Percentiles rank a stretch among this genome's conserved stretches.
Conservation (phyloP, 208 protist species). For the Acanthamoeba culbertsoni region DNA sequence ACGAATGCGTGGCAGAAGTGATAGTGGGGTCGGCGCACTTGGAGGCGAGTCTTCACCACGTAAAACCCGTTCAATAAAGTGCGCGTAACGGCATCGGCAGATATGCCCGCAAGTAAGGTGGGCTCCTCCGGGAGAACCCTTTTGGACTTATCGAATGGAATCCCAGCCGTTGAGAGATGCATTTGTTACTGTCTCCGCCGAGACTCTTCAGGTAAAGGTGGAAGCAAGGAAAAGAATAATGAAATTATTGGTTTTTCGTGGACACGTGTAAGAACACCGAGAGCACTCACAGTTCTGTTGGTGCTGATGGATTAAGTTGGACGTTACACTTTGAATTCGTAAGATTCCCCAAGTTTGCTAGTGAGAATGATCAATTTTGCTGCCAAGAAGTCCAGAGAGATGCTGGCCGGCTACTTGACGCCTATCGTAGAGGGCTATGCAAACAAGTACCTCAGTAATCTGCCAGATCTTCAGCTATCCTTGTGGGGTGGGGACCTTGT, state of each 20-base stretch:
- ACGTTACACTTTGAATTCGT: not conserved
- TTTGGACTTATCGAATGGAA: not conserved
- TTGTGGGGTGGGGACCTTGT: conserved; percentile 38
- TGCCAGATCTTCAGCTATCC: conserved; percentile 49
- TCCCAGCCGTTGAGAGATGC: not conserved
- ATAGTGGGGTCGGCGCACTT: not conserved
- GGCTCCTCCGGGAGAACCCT: not conserved
- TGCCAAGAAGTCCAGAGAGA: not conserved
- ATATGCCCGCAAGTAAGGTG: not conserved
- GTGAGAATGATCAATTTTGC: not conserved
- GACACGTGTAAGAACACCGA: too few relatives aligned
- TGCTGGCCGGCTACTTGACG: conserved; percentile 46
- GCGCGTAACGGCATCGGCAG: not conserved
- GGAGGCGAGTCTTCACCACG: not conserved
- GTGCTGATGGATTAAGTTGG: too few relatives aligned
- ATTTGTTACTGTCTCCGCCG: not conserved
- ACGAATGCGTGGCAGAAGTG: conserved; percentile 3
- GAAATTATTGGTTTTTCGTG: too few relatives aligned
- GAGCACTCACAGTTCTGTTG: too few relatives aligned
- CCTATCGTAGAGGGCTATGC: conserved; percentile 43
- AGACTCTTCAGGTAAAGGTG: not conserved
- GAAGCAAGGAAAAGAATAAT: not conserved
- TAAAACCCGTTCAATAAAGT: conserved; percentile 31
- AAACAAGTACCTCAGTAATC: conserved; percentile 25
- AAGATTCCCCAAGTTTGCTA: not conserved